Evolutionary conservation across 2,329 filamentous ascomycete genomes (phyloP).

Genomic region (Diaporthe batatas): DNA sequence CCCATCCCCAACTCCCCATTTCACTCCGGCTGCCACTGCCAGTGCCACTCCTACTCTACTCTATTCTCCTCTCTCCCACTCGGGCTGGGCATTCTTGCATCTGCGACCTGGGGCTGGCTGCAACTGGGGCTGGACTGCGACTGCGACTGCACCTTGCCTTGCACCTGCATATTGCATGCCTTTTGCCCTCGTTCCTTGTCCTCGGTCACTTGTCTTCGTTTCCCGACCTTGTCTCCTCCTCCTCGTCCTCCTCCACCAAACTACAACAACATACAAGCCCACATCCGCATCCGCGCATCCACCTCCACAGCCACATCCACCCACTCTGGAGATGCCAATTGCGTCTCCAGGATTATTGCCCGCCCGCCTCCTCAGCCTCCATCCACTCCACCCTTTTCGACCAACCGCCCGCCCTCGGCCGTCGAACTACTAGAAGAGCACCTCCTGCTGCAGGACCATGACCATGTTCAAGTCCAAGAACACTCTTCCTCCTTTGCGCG

Average conservation of each 20-base stretch:
- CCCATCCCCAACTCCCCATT: conserved; percentile 2
- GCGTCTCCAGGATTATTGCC: conserved; percentile 26
- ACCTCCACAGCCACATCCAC: conserved; percentile 18
- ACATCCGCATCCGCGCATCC: conserved; percentile 1
- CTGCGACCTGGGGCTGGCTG: conserved; percentile 18
- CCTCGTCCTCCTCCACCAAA: background rate
- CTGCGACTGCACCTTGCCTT: background rate
- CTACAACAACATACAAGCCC: background rate
- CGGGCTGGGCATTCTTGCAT: conserved; percentile 31
- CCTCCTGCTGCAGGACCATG: conserved; percentile 8
- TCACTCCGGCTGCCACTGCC: too few relatives aligned
- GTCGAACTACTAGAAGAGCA: background rate
- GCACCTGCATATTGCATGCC: conserved; percentile 14
- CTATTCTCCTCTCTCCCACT: background rate
- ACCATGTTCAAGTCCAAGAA: conserved; percentile 48
- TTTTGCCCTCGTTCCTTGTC: conserved; percentile 11
- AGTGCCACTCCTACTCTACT: background rate
- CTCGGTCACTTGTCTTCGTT: conserved; percentile 3
- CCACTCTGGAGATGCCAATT: conserved; percentile 36
- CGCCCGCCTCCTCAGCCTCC: conserved; percentile 21
- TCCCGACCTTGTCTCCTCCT: background rate
- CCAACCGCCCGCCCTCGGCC: conserved; percentile 16
- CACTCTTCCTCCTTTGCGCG: conserved; percentile 48
- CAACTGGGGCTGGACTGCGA: background rate
- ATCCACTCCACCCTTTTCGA: conserved; percentile 10